A percentile compares a stretch with the other conserved stretches of the same genome.
phyloP scores from a whole-genome alignment of 1,139 yeast genomes.

The Spencermartinsiella ligniputridi region DNA sequence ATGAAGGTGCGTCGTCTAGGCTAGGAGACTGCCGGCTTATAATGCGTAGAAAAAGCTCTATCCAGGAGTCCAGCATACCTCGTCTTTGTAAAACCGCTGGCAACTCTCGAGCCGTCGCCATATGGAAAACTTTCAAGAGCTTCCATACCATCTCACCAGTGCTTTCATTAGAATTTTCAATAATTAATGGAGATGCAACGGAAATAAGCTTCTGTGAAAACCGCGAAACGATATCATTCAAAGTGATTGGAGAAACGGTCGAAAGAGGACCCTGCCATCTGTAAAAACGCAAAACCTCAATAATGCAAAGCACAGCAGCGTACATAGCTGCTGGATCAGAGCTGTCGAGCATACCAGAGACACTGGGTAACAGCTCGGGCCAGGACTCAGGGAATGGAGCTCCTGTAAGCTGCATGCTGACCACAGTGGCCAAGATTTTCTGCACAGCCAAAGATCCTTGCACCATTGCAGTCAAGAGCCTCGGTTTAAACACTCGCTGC shows the following conservation, averaged over 20 bases:
- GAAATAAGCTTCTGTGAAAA: background rate
- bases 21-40: constrained; percentile 54
- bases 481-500: constrained; percentile 62
- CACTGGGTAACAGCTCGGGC: constrained; percentile 59
- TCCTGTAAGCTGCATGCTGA: constrained; percentile 56
- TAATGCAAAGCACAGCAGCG: constrained; percentile 71
- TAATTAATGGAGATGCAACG: constrained; percentile 31
- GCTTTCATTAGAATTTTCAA: constrained; percentile 42
- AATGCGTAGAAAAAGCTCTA: constrained; percentile 67
- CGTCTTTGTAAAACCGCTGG: constrained; percentile 61
- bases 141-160: constrained; percentile 76
- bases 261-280: constrained; percentile 48
- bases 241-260: background rate
- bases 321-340: constrained; percentile 57
- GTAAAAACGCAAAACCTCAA: constrained; percentile 69
- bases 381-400: constrained; percentile 71
- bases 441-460: constrained; percentile 40
- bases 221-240: background rate
- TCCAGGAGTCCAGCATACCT: constrained; percentile 65
- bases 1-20: background rate
- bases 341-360: constrained; percentile 52
- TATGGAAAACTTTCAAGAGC: constrained; percentile 74
- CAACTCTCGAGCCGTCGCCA: constrained; percentile 69
- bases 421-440: constrained; percentile 65
- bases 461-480: constrained; percentile 48